Evolutionary conservation across 768 basidiomycete genomes (phyloP).

Genomic region (Tremella fuciformis): DNA sequence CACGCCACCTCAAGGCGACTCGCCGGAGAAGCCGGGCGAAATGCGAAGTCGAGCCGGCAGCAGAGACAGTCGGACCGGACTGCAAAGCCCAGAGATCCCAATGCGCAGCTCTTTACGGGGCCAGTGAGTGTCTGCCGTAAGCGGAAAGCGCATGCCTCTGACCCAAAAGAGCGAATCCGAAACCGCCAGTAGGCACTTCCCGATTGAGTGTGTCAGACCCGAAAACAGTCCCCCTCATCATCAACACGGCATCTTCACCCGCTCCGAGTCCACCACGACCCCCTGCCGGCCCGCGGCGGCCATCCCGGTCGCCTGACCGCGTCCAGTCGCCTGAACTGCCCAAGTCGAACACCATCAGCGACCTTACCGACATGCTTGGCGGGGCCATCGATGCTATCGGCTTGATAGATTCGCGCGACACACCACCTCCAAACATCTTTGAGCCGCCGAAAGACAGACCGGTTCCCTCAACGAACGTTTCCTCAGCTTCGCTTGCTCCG

Average conservation of each 20-base stretch:
- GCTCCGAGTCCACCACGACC: constrained; percentile 14
- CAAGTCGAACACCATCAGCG: constrained; percentile 27
- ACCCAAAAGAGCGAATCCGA: too few relatives aligned
- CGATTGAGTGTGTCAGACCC: background rate
- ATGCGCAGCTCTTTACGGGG: constrained; percentile 29
- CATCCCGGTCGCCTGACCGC: constrained; percentile 23
- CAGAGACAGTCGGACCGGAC: constrained; percentile 15
- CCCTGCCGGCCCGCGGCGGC: constrained; percentile 14
- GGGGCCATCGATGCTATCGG: constrained; percentile 47
- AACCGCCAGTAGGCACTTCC: background rate
- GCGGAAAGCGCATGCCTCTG: background rate
- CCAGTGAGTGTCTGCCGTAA: constrained; percentile 24
- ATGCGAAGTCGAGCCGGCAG: constrained; percentile 9
- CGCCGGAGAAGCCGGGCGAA: constrained; percentile 9
- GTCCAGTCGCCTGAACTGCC: constrained; percentile 14
- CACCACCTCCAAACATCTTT: constrained; percentile 36
- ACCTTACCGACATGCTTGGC: constrained; percentile 45
- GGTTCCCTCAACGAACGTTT: background rate
- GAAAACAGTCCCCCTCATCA: constrained; percentile 21
- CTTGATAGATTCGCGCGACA: constrained; percentile 39
- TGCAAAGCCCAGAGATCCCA: constrained; percentile 36
- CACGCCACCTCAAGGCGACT: constrained; percentile 8
- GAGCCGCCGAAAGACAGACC: constrained; percentile 27
- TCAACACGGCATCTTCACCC: constrained; percentile 25
- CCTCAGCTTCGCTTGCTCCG: constrained; percentile 1